Conservation (phyloP, 768 basidiomycete species). For the Boletus subparvulus region DNA sequence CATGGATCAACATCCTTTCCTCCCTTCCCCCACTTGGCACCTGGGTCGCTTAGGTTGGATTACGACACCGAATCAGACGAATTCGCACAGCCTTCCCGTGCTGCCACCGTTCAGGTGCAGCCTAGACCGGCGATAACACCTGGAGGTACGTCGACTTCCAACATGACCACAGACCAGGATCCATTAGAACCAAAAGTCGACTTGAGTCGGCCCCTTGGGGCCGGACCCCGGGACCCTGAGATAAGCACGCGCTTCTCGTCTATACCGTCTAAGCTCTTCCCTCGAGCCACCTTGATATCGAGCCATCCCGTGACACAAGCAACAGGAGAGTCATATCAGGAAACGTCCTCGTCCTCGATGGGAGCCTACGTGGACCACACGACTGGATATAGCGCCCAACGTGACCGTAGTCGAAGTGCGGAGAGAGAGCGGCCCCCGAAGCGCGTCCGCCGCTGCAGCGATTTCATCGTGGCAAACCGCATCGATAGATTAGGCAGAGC, state of each 20-base stretch:
- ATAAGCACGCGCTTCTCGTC: conserved; percentile 17
- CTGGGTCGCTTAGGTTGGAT: conserved; percentile 10
- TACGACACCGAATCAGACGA: conserved; percentile 19
- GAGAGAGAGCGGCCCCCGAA: conserved; percentile 30
- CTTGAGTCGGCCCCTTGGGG: not conserved
- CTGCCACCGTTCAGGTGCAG: not conserved
- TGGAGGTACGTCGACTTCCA: not conserved
- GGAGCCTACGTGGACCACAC: not conserved
- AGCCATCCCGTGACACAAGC: not conserved
- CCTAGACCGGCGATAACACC: conserved; percentile 6
- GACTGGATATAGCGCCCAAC: conserved; percentile 4
- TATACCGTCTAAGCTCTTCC: not conserved
- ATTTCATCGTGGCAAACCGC: conserved; percentile 11
- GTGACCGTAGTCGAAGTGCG: conserved; percentile 19
- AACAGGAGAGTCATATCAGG: conserved; percentile 13
- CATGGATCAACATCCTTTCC: conserved; percentile 21
- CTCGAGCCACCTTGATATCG: conserved; percentile 2
- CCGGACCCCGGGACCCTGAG: conserved; percentile 13
- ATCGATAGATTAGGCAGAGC: conserved; percentile 15
- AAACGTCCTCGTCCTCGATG: conserved; percentile 6
- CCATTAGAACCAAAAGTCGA: not conserved
- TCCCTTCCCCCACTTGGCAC: conserved; percentile 24
- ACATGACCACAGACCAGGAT: conserved; percentile 5
- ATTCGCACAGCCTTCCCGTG: conserved; percentile 9
- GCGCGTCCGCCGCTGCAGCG: conserved; percentile 23